Percentiles rank a stretch among this genome's conserved stretches.
Conservation (phyloP, 202 grass and related monocot genomes). For the Schoenoplectus triqueter region DNA sequence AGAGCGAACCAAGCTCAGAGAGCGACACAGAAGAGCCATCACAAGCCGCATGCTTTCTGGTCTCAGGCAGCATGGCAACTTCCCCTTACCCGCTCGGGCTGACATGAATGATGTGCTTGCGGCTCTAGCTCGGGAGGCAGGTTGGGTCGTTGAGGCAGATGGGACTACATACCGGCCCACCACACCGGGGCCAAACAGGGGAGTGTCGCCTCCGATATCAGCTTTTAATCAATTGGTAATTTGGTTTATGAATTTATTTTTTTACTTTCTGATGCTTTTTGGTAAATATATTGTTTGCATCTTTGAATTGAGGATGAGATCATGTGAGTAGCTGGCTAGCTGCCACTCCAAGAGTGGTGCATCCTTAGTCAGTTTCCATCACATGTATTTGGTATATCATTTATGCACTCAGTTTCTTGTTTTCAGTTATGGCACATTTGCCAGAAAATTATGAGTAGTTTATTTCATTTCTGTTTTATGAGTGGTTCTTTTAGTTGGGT, state of each 20-base stretch:
- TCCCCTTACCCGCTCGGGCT: conserved; percentile 78
- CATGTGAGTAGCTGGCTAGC: too few species aligned
- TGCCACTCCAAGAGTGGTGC: background rate
- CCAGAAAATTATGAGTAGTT: background rate
- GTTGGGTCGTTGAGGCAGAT: conserved; percentile 82
- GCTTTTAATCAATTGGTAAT: conserved; percentile 56
- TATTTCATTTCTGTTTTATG: background rate
- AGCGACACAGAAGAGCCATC: conserved; percentile 86
- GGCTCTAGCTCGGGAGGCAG: conserved; percentile 82
- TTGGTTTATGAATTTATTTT: conserved; percentile 9
- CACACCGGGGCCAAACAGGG: background rate
- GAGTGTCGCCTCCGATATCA: background rate
- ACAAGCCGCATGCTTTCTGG: conserved; percentile 93
- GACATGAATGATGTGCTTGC: conserved; percentile 99
- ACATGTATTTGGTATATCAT: background rate
- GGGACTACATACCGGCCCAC: conserved; percentile 78
- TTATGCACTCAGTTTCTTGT: background rate
- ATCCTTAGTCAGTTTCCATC: background rate
- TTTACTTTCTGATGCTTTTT: background rate
- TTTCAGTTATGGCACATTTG: background rate
- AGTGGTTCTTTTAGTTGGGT: background rate
- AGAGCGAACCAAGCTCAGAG: conserved; percentile 90
- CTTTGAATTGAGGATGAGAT: too few species aligned
- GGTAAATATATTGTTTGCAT: background rate
- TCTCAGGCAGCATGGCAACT: conserved; percentile 88